Evolutionary conservation across 352 stramenopile genomes (phyloP).

Genomic region (Phytophthora parvispora): DNA sequence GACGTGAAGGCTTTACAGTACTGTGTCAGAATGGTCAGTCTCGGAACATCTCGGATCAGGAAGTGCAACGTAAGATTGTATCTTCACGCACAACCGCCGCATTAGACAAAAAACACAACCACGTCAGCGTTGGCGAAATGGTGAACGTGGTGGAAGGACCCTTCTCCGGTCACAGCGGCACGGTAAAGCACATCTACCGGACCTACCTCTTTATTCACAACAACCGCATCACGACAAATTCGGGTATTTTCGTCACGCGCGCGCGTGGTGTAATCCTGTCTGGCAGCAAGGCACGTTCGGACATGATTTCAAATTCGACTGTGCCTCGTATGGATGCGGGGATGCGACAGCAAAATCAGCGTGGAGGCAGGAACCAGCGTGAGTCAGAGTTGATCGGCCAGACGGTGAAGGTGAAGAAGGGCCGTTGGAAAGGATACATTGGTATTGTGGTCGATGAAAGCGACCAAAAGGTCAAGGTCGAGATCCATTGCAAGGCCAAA

Average conservation of each 20-base stretch:
- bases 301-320: slow-evolving; percentile 90
- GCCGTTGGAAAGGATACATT: slow-evolving; percentile 94
- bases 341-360: slow-evolving; percentile 53
- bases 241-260: slow-evolving; percentile 91
- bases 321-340: slow-evolving; percentile 70
- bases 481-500: slow-evolving; percentile 93
- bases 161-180: slow-evolving; percentile 88
- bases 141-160: slow-evolving; percentile 91
- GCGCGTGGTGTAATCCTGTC: slow-evolving; percentile 86
- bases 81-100: slow-evolving; percentile 84
- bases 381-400: slow-evolving; percentile 90
- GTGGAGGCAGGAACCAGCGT: slow-evolving; percentile 61
- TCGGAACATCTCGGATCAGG: slow-evolving; percentile 88
- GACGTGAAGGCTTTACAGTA: slow-evolving; percentile 89
- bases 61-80: slow-evolving; percentile 91
- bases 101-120: slow-evolving; percentile 92
- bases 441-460: slow-evolving; percentile 92
- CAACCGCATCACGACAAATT: slow-evolving; percentile 91
- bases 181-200: slow-evolving; percentile 93
- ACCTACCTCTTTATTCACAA: slow-evolving; percentile 93
- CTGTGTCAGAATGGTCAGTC: slow-evolving; percentile 89
- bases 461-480: slow-evolving; percentile 93
- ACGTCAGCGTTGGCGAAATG: slow-evolving; percentile 92
- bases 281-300: slow-evolving; percentile 87
- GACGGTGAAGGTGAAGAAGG: slow-evolving; percentile 94